A percentile compares a stretch with the other conserved stretches of the same genome.
phyloP scores from a whole-genome alignment of 805 yeast genomes.

The Ogataea siamensis region DNA sequence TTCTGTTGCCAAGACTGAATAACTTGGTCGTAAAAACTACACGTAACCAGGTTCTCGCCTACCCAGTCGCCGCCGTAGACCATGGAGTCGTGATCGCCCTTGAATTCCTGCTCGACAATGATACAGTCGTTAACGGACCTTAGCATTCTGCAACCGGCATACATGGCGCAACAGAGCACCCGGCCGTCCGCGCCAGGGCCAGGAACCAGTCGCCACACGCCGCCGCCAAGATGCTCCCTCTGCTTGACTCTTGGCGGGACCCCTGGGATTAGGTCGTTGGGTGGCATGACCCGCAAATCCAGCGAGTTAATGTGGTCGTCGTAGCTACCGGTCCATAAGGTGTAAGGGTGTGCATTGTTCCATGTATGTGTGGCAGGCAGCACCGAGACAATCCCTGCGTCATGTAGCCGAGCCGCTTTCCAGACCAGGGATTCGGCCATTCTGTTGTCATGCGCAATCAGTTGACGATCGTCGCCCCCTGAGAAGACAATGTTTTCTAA shows the following conservation, averaged over 20 bases:
- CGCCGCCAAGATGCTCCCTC: conserved; percentile 71
- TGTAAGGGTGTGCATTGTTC: conserved; percentile 41
- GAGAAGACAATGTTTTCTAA: conserved; percentile 61
- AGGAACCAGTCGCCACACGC: conserved; percentile 91
- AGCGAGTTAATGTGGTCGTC: conserved; percentile 74
- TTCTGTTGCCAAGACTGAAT: conserved; percentile 66
- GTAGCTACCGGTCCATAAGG: conserved; percentile 85
- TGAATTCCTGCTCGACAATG: conserved; percentile 43
- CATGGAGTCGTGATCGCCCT: conserved; percentile 82
- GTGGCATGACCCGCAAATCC: conserved; percentile 60
- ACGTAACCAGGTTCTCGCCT: conserved; percentile 59
- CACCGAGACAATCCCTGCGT: conserved; percentile 89
- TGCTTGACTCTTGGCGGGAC: conserved; percentile 48
- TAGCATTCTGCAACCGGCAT: conserved; percentile 83
- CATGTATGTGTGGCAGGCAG: conserved; percentile 50
- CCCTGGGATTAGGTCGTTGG: conserved; percentile 41
- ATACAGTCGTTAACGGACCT: conserved; percentile 32
- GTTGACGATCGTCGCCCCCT: conserved; percentile 86
- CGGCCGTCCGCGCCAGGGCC: conserved; percentile 41
- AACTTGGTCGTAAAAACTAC: conserved; percentile 87
- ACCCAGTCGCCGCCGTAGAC: conserved; percentile 96
- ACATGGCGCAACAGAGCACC: conserved; percentile 87
- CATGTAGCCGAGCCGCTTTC: conserved; percentile 58
- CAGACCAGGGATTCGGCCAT: conserved; percentile 35
- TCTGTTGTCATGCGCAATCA: conserved; percentile 72